A percentile compares a stretch with the other conserved stretches of the same genome.
Evolutionary conservation across 2,329 filamentous ascomycete genomes (phyloP).

Genomic region (Aspergillus nomiae): DNA sequence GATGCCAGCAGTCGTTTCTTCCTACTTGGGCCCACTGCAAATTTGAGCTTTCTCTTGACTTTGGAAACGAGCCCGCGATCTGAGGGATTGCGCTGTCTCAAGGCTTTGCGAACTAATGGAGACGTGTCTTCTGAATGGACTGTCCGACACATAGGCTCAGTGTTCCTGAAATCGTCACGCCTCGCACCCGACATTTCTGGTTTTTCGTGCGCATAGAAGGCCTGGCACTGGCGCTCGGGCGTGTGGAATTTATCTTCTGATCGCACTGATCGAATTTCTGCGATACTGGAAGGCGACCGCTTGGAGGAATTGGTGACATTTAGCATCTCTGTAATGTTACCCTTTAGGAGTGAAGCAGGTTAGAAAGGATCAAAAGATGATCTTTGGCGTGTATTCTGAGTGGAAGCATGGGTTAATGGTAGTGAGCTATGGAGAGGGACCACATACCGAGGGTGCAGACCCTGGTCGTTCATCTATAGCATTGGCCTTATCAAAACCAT

Average conservation of each 20-base stretch:
- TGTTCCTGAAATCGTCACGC: not conserved
- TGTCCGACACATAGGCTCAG: not conserved
- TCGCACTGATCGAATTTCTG: not conserved
- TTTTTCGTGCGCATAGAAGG: not conserved
- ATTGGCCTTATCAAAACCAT: not conserved
- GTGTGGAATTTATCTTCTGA: not conserved
- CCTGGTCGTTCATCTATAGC: not conserved
- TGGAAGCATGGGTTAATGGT: not conserved
- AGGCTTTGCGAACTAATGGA: not conserved
- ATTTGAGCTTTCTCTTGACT: not conserved
- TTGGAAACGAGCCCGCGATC: not conserved
- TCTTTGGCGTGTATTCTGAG: not conserved
- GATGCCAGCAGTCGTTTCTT: not conserved
- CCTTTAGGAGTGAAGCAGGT: not conserved
- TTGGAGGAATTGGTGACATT: not conserved
- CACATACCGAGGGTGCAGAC: not conserved
- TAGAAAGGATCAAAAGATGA: not conserved
- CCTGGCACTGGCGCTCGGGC: not conserved
- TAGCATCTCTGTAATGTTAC: not conserved
- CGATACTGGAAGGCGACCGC: not conserved
- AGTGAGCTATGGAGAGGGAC: not conserved
- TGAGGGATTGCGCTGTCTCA: not conserved
- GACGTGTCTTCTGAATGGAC: not conserved
- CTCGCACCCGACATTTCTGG: not conserved
- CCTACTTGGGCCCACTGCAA: not conserved